A percentile compares a stretch with the other conserved stretches of the same genome.
These are phyloP conservation scores for Schrenkiella parvula DNA, from an alignment of 345 rosid genomes.

Conservation along the genomic window DNA sequence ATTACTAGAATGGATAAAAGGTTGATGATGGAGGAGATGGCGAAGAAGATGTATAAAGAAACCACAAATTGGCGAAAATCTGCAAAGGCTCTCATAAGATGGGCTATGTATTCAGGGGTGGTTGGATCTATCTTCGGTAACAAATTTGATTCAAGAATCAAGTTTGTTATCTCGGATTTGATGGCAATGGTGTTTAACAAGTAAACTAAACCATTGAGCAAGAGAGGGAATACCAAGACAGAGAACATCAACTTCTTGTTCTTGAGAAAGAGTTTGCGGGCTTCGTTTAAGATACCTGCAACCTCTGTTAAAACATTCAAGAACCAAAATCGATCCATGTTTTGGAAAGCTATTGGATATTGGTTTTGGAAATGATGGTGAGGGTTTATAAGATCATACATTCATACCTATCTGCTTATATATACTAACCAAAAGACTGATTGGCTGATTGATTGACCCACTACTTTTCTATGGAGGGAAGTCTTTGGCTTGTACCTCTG, in stretches of 20 bases:
- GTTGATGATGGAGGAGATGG: slow-evolving; percentile 4
- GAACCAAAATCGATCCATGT: slow-evolving; percentile 1
- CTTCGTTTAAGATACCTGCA: slow-evolving; percentile 34
- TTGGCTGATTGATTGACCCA: neutral
- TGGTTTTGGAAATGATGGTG: neutral
- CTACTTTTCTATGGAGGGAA: neutral
- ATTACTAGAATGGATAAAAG: slow-evolving; percentile 30
- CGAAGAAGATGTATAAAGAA: slow-evolving; percentile 21
- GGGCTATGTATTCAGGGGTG: slow-evolving; percentile 23
- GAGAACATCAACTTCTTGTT: slow-evolving; percentile 41
- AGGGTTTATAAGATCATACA: slow-evolving; percentile 1
- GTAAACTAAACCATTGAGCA: slow-evolving; percentile 25
- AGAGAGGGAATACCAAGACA: slow-evolving; percentile 31
- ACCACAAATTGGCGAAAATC: slow-evolving; percentile 24
- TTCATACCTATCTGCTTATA: slow-evolving; percentile 6
- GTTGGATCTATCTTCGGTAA: slow-evolving; percentile 29
- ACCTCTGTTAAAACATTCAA: slow-evolving; percentile 21
- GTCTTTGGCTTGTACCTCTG: neutral
- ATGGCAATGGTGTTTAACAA: slow-evolving; percentile 30
- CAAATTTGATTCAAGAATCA: slow-evolving; percentile 15
- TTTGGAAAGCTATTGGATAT: slow-evolving; percentile 5
- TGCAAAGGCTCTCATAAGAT: slow-evolving; percentile 15
- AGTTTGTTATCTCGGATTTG: slow-evolving; percentile 28
- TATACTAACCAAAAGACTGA: slow-evolving; percentile 3
- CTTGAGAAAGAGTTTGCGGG: slow-evolving; percentile 39